A percentile compares a stretch with the other conserved stretches of the same genome.
Conservation (phyloP, 2,329 filamentous ascomycete genomes). For the Graphilbum sp. region DNA sequence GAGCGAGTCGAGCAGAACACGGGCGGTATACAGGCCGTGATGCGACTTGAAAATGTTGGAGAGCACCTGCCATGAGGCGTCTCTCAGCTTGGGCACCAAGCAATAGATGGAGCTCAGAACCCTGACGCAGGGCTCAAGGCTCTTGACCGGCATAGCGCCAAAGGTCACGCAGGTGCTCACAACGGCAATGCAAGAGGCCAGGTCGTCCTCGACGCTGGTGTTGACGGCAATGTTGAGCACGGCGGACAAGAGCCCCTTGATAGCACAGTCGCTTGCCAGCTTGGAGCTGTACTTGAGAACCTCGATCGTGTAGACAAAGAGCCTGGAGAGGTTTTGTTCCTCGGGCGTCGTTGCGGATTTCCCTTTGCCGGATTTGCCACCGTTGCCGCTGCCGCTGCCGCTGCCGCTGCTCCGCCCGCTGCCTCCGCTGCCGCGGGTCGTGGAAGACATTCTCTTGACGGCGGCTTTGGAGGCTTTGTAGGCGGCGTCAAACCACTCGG, state of each 20-base stretch:
- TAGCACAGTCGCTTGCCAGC: slow-evolving; percentile 44
- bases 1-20: slow-evolving; percentile 40
- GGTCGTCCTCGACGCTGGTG: slow-evolving; percentile 47
- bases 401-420: slow-evolving; percentile 13
- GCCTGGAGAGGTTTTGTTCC: slow-evolving; percentile 43
- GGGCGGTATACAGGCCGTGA: slow-evolving; percentile 52
- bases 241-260: slow-evolving; percentile 43
- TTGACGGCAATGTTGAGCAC: slow-evolving; percentile 51
- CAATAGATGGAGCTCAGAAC: slow-evolving; percentile 58
- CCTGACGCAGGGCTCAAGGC: slow-evolving; percentile 49
- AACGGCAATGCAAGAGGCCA: slow-evolving; percentile 49
- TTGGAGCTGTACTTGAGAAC: slow-evolving; percentile 64
- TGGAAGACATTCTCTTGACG: slow-evolving; percentile 22
- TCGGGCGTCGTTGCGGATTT: slow-evolving; percentile 29
- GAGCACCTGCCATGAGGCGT: slow-evolving; percentile 53
- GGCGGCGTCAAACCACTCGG: slow-evolving; percentile 38
- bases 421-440: slow-evolving; percentile 13
- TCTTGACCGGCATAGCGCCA: slow-evolving; percentile 46
- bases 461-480: slow-evolving; percentile 25
- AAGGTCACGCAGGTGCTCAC: slow-evolving; percentile 58
- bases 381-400: slow-evolving; percentile 18
- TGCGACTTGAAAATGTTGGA: slow-evolving; percentile 58
- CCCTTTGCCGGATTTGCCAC: slow-evolving; percentile 8
- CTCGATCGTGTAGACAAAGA: slow-evolving; percentile 51
- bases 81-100: slow-evolving; percentile 41